Conservation (phyloP, 2,329 filamentous ascomycete genomes). For the Plectosphaerella plurivora region DNA sequence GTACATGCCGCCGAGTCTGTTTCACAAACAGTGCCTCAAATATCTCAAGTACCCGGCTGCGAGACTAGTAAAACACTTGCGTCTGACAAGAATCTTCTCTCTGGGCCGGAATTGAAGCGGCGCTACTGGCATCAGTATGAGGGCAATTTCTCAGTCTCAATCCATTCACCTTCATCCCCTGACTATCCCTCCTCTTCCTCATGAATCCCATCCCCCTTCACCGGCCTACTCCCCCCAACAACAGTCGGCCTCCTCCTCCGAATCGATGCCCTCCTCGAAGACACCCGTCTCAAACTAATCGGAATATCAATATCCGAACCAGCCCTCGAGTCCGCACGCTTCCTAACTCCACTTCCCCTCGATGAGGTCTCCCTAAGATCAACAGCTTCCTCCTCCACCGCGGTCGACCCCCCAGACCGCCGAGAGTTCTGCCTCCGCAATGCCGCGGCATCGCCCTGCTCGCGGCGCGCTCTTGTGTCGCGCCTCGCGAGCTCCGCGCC, state of each 20-base stretch:
- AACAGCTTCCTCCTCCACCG: not conserved
- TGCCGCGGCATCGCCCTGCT: not conserved
- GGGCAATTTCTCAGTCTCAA: too few species aligned
- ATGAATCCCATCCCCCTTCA: constrained; percentile 2
- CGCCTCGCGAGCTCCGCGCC: not conserved
- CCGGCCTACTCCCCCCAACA: not conserved
- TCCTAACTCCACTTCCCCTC: not conserved
- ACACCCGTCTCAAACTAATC: constrained; percentile 1
- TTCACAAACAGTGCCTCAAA: too few species aligned
- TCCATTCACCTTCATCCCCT: not conserved
- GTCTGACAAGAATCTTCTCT: too few species aligned
- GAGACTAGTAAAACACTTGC: too few species aligned
- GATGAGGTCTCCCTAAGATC: not conserved
- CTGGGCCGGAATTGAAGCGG: too few species aligned
- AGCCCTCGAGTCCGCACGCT: not conserved
- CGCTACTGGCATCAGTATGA: too few species aligned
- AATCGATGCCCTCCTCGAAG: not conserved
- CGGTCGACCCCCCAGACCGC: not conserved
- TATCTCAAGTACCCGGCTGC: too few species aligned
- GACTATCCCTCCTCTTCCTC: not conserved
- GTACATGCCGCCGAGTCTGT: too few species aligned
- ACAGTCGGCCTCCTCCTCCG: not conserved
- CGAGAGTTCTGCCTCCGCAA: not conserved
- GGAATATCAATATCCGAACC: not conserved
- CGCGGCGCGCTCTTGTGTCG: not conserved